These are phyloP conservation scores for Coemansia sp. DNA, from an alignment of 192 early-diverging fungal species.

Conservation along the genomic window DNA sequence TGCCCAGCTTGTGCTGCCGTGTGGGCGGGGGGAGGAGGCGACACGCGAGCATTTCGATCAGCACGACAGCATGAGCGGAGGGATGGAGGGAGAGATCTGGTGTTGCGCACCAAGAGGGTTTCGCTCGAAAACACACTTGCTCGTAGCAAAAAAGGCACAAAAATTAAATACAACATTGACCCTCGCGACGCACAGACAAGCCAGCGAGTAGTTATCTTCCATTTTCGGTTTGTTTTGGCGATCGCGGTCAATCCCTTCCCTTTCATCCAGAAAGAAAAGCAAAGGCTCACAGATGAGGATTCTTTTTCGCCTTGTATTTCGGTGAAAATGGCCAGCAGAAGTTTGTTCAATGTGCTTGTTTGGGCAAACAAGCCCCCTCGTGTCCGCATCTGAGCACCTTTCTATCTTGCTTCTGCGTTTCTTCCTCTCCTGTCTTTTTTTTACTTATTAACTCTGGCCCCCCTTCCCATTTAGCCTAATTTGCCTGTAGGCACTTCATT, in stretches of 20 bases:
- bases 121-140: no score
- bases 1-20: no score
- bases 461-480: not conserved
- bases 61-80: no score
- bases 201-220: not conserved
- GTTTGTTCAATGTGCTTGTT: not conserved
- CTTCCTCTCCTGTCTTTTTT: not conserved
- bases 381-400: not conserved
- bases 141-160: no score
- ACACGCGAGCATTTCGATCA: no score
- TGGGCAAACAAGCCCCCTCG: not conserved
- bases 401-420: not conserved
- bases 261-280: not conserved
- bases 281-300: no score
- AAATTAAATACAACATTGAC: not conserved
- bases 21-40: no score
- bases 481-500: not conserved
- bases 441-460: not conserved
- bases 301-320: no score
- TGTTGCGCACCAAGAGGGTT: no score
- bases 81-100: no score
- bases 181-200: not conserved
- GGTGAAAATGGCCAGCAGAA: not conserved
- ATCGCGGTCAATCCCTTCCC: constrained; percentile 6
- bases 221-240: not conserved